Evolutionary conservation across 2,329 filamentous ascomycete species (phyloP), one percentile per base, ranked within the genome.

Genomic region (Exophiala oligosperma): DNA sequence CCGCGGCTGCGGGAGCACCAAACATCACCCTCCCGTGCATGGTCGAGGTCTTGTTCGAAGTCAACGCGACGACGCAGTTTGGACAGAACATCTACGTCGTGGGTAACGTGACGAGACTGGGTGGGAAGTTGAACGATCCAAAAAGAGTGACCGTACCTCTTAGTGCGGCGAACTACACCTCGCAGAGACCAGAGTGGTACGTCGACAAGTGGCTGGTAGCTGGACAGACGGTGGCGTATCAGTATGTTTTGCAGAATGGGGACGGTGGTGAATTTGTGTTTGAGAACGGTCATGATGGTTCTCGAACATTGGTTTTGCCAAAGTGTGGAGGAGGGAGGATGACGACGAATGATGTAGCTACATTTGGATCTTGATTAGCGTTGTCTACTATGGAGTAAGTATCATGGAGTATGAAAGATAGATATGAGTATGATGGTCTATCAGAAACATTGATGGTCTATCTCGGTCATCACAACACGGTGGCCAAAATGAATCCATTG

Each of bases 1-100:
- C 62, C 29, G 11, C 55, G 28, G 63, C 57, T 8, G 63, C 56
- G 7, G 59, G 59, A 3, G 63, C 63, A 21, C 56, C 62, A 9
- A 51, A 59, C 11, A 37, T 64, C 50, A 44, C 52, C 11, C 59
- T 28, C 8, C 29, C 46, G 14, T 66, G 64, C 38, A n/a, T 28
- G 11, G 55, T 54, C 6, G 56, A 63, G 28, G 63, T 66, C 9
- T 48, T 64, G n/a, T 65, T 66, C 52, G 49, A 47, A 32, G 51
- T 59, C 49, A 56, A 63, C 37, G 59, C 56, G 21, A 53, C 46
- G 9, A 64, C 64, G 1, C 17, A 41, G 4, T 54, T 55, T 17
- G 63, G 88, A 3, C 79, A 91, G 70, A 84, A 79, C 7, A 79
- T 92, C 68, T 88, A 85, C 70, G 71, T 92, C 11, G 77, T 81